phyloP scores from a whole-genome alignment of 2,329 filamentous ascomycete genomes.

The Venturia aucupariae region DNA sequence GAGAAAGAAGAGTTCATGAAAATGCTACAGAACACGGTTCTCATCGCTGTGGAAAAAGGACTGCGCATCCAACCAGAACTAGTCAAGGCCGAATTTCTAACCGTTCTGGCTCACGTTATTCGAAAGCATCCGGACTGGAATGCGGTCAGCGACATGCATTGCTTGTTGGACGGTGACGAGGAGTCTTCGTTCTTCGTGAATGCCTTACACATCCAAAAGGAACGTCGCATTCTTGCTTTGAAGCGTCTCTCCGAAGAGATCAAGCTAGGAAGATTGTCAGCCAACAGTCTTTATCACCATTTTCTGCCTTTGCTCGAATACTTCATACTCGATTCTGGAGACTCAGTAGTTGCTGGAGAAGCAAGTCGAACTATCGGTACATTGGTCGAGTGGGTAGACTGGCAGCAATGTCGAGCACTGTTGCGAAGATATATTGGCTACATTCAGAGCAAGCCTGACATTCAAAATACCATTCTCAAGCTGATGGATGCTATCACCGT shows the following conservation, averaged over 20 bases:
- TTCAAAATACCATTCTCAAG: constrained; percentile 77
- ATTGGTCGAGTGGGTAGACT: constrained; percentile 69
- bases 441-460: constrained; percentile 67
- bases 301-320: constrained; percentile 89
- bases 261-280: constrained; percentile 48
- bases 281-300: constrained; percentile 73
- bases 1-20: constrained; percentile 43
- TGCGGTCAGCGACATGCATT: constrained; percentile 63
- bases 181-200: constrained; percentile 87
- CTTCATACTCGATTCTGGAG: constrained; percentile 76
- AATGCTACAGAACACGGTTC: constrained; percentile 54
- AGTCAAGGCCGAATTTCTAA: constrained; percentile 72
- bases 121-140: constrained; percentile 60
- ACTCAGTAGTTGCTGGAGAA: constrained; percentile 68
- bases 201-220: constrained; percentile 79
- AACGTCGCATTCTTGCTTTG: constrained; percentile 75
- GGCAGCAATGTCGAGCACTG: constrained; percentile 80
- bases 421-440: constrained; percentile 78
- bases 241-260: constrained; percentile 65
- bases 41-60: constrained; percentile 69
- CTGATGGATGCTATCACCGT: constrained; percentile 76
- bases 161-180: constrained; percentile 64
- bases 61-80: constrained; percentile 72
- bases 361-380: constrained; percentile 71
- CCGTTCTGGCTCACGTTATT: constrained; percentile 70